Conservation (phyloP, 352 stramenopile genomes). For the Pythium dissimile region DNA sequence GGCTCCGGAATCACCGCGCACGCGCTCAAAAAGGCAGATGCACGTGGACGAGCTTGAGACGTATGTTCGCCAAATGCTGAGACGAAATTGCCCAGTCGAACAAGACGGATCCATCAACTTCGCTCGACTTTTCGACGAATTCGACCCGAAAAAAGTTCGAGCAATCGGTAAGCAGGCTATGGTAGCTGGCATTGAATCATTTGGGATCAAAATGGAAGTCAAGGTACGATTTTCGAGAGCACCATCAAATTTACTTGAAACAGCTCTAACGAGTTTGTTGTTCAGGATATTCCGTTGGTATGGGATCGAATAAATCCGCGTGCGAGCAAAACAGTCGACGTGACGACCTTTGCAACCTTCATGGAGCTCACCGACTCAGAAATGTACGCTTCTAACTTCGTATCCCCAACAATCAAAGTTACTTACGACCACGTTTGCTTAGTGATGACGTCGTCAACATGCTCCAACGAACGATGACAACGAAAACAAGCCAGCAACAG, state of each 20-base stretch:
- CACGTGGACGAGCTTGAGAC: conserved; percentile 68
- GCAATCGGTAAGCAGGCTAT: conserved; percentile 43
- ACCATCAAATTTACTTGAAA: too few relatives aligned
- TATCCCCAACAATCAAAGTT: too few relatives aligned
- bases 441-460: conserved; percentile 67
- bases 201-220: conserved; percentile 72
- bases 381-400: conserved; percentile 43
- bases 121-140: conserved; percentile 65
- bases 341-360: conserved; percentile 54
- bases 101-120: conserved; percentile 79
- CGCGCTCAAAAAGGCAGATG: conserved; percentile 34
- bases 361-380: conserved; percentile 74
- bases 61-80: conserved; percentile 65
- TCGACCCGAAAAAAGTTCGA: conserved; percentile 66
- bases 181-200: conserved; percentile 49
- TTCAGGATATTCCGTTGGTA: conserved; percentile 58
- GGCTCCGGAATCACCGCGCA: conserved; percentile 34
- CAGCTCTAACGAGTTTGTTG: too few relatives aligned
- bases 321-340: conserved; percentile 51
- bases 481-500: conserved; percentile 39
- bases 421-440: neutral
- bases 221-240: conserved; percentile 66
- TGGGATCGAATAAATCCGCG: conserved; percentile 75
- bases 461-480: conserved; percentile 68
- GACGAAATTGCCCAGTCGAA: conserved; percentile 69